phyloP scores from a whole-genome alignment of 495 filamentous ascomycete genomes.

The Penicillium egyptiacum region DNA sequence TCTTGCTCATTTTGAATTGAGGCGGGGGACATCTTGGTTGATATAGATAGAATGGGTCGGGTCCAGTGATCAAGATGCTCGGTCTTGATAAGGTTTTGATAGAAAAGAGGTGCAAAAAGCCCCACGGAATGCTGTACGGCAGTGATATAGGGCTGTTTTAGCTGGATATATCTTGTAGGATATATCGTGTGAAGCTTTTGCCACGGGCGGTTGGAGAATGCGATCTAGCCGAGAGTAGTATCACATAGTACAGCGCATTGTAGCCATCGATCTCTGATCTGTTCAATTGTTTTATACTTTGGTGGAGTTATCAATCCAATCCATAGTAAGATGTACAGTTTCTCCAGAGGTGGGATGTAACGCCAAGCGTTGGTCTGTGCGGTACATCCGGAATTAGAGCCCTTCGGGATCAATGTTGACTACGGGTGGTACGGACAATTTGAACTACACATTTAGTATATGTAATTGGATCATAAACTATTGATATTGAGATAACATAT shows the following conservation, averaged over 20 bases:
- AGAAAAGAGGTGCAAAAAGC: background rate
- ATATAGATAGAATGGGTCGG: background rate
- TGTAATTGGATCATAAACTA: background rate
- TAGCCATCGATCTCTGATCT: background rate
- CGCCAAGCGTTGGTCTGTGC: conserved; percentile 48
- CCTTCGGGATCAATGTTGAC: background rate
- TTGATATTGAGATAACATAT: conserved; percentile 8
- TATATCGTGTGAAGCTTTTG: background rate
- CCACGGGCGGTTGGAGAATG: background rate
- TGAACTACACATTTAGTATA: background rate
- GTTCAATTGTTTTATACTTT: background rate
- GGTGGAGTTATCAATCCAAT: background rate
- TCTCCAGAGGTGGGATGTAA: conserved; percentile 29
- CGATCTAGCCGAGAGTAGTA: background rate
- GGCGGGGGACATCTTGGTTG: conserved; percentile 12
- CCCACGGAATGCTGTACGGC: background rate
- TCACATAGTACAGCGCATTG: background rate
- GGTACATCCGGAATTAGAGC: conserved; percentile 6
- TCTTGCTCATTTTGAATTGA: background rate
- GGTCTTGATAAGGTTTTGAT: background rate
- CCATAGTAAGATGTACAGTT: conserved; percentile 3
- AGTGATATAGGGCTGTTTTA: background rate
- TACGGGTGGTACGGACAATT: background rate
- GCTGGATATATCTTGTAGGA: background rate
- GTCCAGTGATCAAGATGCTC: background rate